phyloP scores from a whole-genome alignment of 2,329 filamentous ascomycete genomes.

The Mycogone perniciosa region DNA sequence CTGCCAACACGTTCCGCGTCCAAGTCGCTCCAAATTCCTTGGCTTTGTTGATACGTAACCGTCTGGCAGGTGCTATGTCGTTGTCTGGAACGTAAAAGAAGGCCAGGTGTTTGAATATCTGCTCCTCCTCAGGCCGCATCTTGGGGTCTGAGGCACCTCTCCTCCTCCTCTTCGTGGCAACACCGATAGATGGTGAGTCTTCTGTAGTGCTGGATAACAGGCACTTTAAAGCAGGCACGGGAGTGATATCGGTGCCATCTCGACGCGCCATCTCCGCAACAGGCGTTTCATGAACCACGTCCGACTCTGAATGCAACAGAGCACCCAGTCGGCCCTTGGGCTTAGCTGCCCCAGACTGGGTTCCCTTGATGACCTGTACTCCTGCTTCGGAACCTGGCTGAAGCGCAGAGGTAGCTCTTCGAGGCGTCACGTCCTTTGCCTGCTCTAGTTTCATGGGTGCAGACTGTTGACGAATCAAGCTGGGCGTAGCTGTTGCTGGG shows the following conservation, averaged over 20 bases:
- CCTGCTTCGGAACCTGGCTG: background rate
- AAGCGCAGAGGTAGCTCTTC: constrained; percentile 12
- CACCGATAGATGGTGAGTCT: background rate
- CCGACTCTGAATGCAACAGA: constrained; percentile 14
- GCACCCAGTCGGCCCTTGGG: constrained; percentile 18
- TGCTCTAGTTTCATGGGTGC: background rate
- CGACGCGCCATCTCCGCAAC: background rate
- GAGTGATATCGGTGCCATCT: constrained; percentile 1
- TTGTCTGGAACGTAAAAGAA: constrained; percentile 81
- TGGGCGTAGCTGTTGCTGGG: constrained; percentile 2
- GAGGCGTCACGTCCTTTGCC: constrained; percentile 13
- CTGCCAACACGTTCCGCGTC: constrained; percentile 49
- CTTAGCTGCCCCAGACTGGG: constrained; percentile 10
- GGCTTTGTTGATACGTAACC: constrained; percentile 66
- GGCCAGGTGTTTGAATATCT: constrained; percentile 53
- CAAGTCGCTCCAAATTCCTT: constrained; percentile 70
- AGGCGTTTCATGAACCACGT: constrained; percentile 8
- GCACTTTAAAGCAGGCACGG: background rate
- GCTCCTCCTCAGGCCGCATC: constrained; percentile 43
- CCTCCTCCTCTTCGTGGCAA: constrained; percentile 24
- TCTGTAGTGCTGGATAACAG: background rate
- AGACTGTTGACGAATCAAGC: background rate
- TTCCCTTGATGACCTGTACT: constrained; percentile 20
- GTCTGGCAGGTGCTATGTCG: constrained; percentile 60
- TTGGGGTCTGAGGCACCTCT: constrained; percentile 39